Conservation (phyloP, 495 filamentous ascomycete species). For the Penicillium dipodomyicola region DNA sequence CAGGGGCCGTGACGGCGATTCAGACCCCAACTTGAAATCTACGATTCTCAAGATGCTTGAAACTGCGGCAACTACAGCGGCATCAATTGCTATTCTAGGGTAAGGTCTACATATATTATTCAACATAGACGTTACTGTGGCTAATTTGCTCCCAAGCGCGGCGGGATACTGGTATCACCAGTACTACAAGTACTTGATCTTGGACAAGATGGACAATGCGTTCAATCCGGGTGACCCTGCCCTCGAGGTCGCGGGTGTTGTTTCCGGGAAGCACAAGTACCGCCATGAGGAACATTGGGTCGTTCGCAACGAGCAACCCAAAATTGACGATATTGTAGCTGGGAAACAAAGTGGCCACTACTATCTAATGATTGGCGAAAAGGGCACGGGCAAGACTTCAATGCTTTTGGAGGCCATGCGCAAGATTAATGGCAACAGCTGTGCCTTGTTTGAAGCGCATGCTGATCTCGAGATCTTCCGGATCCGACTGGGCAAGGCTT, state of each 20-base stretch:
- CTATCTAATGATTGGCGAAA: constrained; percentile 90
- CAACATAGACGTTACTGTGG: background rate
- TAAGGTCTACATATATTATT: constrained; percentile 40
- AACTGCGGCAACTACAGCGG: constrained; percentile 77
- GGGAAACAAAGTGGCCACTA: constrained; percentile 75
- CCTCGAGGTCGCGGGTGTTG: constrained; percentile 78
- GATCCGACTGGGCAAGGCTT: constrained; percentile 82
- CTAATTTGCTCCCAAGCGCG: constrained; percentile 42
- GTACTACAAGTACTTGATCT: constrained; percentile 85
- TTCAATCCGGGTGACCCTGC: constrained; percentile 91
- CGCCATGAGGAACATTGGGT: constrained; percentile 75
- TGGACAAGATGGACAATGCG: constrained; percentile 90
- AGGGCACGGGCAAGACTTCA: constrained; percentile 92
- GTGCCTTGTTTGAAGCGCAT: constrained; percentile 94
- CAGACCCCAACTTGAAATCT: constrained; percentile 39
- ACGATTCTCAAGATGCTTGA: constrained; percentile 80
- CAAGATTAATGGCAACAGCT: constrained; percentile 79
- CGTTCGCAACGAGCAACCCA: constrained; percentile 70
- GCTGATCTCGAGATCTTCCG: constrained; percentile 94
- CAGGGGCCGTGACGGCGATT: constrained; percentile 25
- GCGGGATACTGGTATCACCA: constrained; percentile 82
- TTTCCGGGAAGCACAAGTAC: constrained; percentile 52
- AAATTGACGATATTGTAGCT: constrained; percentile 73
- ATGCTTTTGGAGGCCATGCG: constrained; percentile 95
- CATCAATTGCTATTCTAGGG: constrained; percentile 80